Evolutionary conservation across 225 moss, liverwort and hornwort species (phyloP), one percentile per base, ranked within the genome.

Genomic region (Neckera pumila): DNA sequence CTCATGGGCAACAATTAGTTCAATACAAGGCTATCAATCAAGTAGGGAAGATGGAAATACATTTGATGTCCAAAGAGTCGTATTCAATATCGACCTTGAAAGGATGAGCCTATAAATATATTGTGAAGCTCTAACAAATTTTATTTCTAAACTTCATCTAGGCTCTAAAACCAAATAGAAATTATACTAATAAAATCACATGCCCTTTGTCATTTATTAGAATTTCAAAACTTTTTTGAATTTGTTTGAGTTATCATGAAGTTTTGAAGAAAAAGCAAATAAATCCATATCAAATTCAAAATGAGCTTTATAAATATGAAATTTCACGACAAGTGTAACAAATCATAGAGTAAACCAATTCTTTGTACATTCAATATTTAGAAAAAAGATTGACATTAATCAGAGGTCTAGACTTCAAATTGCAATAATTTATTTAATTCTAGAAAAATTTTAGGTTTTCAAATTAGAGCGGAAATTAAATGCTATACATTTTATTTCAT

Each of bases 401-500:
- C 20, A 6, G 20, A 66, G 3, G 66, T 66, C 3, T 6, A 36
- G 36, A 36, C 6, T 66, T 36, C 6, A 66, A 10, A 36, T 36
- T 66, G 2, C 3, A 66, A 66, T 36, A 4, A 36, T 66, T 66
- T 20, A 66, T 36, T 36, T 11, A 36, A 66, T 36, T 36, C 2
- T 66, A 66, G 2, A n/a, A 6, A 66, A 65, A 19, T 65, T 65
- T 65, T 67, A 10, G n/a, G 7, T 12, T n/a, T 66, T n/a, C 8
- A 20, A n/a, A n/a, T 66, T 66, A 2, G 18, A 64, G 6, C 3
- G 0, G 1, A 64, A 34, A 34, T 1, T 18, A 65, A 34, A 18
- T 65, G 0, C 0, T 5, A 0, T 34, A 34, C 3, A 66, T 34
- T 66, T 36, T 65, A 18, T 36, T 65, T 19, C 0, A 0, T 10